Base-by-base conservation (phyloP, 805 yeast genomes). In the Kodamaea hsintzibuensis region DNA sequence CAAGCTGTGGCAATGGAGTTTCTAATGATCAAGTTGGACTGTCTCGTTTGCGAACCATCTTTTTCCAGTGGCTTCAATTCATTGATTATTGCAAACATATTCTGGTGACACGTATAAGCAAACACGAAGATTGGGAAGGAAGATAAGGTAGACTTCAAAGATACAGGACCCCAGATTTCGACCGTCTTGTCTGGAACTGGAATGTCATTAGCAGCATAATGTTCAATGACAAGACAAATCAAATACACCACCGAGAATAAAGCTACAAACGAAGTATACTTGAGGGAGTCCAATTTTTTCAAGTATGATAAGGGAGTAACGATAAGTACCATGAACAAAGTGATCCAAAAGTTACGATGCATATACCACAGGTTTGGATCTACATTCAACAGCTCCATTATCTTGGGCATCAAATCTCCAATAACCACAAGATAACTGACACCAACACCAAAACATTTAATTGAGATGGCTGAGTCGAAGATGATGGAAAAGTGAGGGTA, bases 31-130 rank as follows among this genome's bases (percentile, higher is more conserved):
- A 82, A 80, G 58, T 82, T 79, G 42, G 80, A 70, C 59, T 76
- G 80, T 53, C 80, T 65, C 0, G 80, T 75, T 58, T 69, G 74
- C 42, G 74, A 67, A 25, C 78, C 78, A 37, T 60, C 67, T 2
- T 37, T 57, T 7, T 68, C 77, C 60, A 61, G 61, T n/a, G 73
- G 70, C 51, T 67, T 60, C 57, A 88, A 72, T 67, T 89, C 96
- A 62, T 86, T 85, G 62, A 86, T 81, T 50, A 89, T 86, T 8
- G 91, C 84, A 65, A 85, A 87, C 77, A 88, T 82, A 68, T 88
- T 89, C 72, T 89, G 93, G 55, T 88, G 88, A 49, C 95, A 91
- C 0, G 93, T 88, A 68, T 81, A 89, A 1, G 96, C 95, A 69
- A 89, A 86, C 12, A 89, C 85, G 38, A 88, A 80, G 53, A 89